phyloP scores from a whole-genome alignment of 2,329 filamentous ascomycete species.

The Fusarium neocosmosporiellum region DNA sequence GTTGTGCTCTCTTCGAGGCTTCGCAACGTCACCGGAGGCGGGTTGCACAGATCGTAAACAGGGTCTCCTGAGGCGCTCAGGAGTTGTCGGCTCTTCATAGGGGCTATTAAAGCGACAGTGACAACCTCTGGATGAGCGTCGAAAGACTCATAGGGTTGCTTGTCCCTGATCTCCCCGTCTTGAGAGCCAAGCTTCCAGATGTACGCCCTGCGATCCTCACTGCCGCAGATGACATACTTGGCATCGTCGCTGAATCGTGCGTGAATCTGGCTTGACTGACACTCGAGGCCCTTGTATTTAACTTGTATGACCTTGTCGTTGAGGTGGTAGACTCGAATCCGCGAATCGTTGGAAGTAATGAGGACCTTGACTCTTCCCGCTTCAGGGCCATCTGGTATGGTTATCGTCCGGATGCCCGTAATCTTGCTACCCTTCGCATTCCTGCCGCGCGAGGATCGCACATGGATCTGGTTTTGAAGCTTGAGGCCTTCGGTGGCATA shows the following conservation, averaged over 20 bases:
- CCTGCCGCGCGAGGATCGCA: slow-evolving; percentile 90
- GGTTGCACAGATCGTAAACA: slow-evolving; percentile 96
- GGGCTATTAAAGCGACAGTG: slow-evolving; percentile 89
- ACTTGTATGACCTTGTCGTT: slow-evolving; percentile 85
- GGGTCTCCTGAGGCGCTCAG: slow-evolving; percentile 87
- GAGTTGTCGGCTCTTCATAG: slow-evolving; percentile 79
- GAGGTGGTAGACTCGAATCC: slow-evolving; percentile 89
- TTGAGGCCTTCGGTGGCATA: slow-evolving; percentile 94
- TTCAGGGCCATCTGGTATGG: slow-evolving; percentile 58
- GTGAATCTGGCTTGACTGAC: slow-evolving; percentile 88
- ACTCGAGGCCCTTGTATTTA: slow-evolving; percentile 93
- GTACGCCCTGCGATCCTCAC: slow-evolving; percentile 89
- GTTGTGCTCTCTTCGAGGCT: slow-evolving; percentile 73
- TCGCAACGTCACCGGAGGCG: slow-evolving; percentile 85
- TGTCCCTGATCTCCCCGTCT: slow-evolving; percentile 77
- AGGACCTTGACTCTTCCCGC: slow-evolving; percentile 82
- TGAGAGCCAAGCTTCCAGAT: slow-evolving; percentile 75
- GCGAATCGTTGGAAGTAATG: slow-evolving; percentile 94
- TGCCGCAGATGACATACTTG: slow-evolving; percentile 89
- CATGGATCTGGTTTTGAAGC: slow-evolving; percentile 85
- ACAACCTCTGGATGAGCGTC: slow-evolving; percentile 91
- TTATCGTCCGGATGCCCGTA: slow-evolving; percentile 86
- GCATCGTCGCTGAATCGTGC: slow-evolving; percentile 90
- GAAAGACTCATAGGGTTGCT: slow-evolving; percentile 87
- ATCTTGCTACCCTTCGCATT: slow-evolving; percentile 98